Evolutionary conservation across 495 filamentous ascomycete species (phyloP), one percentile per base, ranked within the genome.

Genomic region (Neurospora pannonica): DNA sequence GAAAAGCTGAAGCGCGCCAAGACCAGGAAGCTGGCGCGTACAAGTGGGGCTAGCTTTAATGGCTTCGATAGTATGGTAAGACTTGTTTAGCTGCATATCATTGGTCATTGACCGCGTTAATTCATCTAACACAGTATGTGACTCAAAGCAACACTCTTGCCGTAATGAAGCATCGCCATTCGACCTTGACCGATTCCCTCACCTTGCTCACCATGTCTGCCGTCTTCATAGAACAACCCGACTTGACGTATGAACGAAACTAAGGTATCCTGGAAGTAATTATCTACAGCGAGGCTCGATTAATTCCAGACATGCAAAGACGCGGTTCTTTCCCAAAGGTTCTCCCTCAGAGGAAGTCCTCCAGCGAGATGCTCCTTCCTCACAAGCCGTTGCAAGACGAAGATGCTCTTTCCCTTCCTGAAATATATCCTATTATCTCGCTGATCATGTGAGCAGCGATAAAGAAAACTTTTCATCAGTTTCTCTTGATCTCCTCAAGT

Each of bases 31-130:
- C 71, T n/a, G 71, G 77, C 76, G 75, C 75, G 75, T 73, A 70
- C 70, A 43, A 42, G 40, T 71, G 73, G 77, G 76, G 62, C 15
- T 13, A 1, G 10, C 24, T 76, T 80, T 77, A 79, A 81, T 78
- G 71, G 60, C 72, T 46, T 70, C 74, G 70, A 1, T 79, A 77
- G 1, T 3, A 15, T 0, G 48, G 13, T 60, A 60, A 10, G 0
- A 0, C 11, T 8, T 21, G 43, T 1, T 1, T 60, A 31, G 8
- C 1, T 28, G 24, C 13, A 28, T 60, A 60, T 0, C 3, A 0
- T 13, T 5, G 0, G 2, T 5, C 13, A 15, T 28, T 7, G 11
- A 15, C 5, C 0, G 0, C 2, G 3, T 0, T 3, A 4, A 60
- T 62, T 15, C 15, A 31, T 17, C 13, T 7, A 34, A 31, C 1